Evolutionary conservation across 306 rosid species (phyloP), one percentile per base, ranked within the genome.

Genomic region (Sphenostylis stenocarpa): DNA sequence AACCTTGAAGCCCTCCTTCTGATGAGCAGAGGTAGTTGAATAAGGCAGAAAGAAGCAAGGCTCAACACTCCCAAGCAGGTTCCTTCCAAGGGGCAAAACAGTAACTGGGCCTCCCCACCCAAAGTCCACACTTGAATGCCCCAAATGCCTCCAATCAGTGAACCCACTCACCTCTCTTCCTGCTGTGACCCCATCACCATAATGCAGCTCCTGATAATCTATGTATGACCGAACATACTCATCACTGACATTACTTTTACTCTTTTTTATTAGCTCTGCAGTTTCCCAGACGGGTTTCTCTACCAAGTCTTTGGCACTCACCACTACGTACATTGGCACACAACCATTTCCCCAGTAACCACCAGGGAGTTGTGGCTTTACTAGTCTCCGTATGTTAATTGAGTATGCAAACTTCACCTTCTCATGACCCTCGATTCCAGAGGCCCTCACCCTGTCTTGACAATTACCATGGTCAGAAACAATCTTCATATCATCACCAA

Each of bases 61-160:
- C 80, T 94, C 95, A 53, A 86, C 87, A 44, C 97, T 84, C 24
- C 98, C 98, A 73, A 91, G 91, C 15, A 94, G 83, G 72, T 83
- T 77, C 58, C 82, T 81, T 1, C 88, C 90, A 28, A 94, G 89
- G 0, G 97, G 98, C 69, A 94, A 44, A 52, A 94, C 96, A 21
- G 90, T 88, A 15, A 91, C 91, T 0, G 98, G 98, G 48, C 97
- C 98, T 58, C 98, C 98, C 93, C 94, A 90, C 0, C 98, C 98
- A 76, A 90, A 94, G 82, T 94, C 98, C 70, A 94, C 93, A n/a
- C 84, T 80, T 0, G 97, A 89, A 72, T 91, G 97, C 2, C 91
- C 91, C 73, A 94, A 81, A 47, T 94, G 97, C 41, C 97, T 83
- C 98, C 97, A 94, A 75, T 94, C 97, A 0, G 97, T 90, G 90